A percentile compares a stretch with the other conserved stretches of the same genome.
These are phyloP conservation scores for Metschnikowia aberdeeniae DNA, from an alignment of 805 yeast genomes.

Conservation along the genomic window DNA sequence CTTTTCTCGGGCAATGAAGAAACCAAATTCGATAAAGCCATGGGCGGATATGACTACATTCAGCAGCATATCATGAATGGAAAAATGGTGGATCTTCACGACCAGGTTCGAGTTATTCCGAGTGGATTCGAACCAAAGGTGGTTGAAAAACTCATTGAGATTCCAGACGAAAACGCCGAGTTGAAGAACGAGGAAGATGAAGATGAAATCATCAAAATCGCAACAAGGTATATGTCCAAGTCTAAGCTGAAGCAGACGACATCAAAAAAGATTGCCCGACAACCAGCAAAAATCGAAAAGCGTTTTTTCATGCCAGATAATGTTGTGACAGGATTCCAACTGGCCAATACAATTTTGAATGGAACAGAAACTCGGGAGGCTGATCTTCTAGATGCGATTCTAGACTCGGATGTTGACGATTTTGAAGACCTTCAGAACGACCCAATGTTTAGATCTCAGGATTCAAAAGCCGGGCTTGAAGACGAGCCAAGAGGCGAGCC, in stretches of 20 bases:
- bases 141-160: slow-evolving; percentile 51
- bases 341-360: slow-evolving; percentile 45
- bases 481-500: too few relatives aligned
- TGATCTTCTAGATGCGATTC: slow-evolving; percentile 13
- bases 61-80: slow-evolving; percentile 63
- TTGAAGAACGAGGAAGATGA: slow-evolving; percentile 53
- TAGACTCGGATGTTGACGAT: slow-evolving; percentile 15
- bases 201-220: slow-evolving; percentile 64
- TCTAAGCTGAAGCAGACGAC: slow-evolving; percentile 10
- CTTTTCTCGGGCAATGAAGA: slow-evolving; percentile 77
- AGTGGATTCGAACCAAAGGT: slow-evolving; percentile 49
- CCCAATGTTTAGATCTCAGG: neutral
- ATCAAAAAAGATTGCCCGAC: slow-evolving; percentile 13
- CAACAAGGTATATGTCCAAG: slow-evolving; percentile 57
- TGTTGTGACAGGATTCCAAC: slow-evolving; percentile 60
- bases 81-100: slow-evolving; percentile 38
- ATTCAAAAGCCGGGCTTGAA: neutral
- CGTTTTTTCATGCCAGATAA: slow-evolving; percentile 71
- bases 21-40: slow-evolving; percentile 73
- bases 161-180: slow-evolving; percentile 67
- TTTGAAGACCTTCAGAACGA: slow-evolving; percentile 3
- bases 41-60: slow-evolving; percentile 75
- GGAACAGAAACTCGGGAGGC: neutral
- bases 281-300: slow-evolving; percentile 29
- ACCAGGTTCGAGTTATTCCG: slow-evolving; percentile 70